A percentile compares a stretch with the other conserved stretches of the same genome.
Evolutionary conservation across 257 asterid genomes (phyloP).

Genomic region (Jacaranda copaia): DNA sequence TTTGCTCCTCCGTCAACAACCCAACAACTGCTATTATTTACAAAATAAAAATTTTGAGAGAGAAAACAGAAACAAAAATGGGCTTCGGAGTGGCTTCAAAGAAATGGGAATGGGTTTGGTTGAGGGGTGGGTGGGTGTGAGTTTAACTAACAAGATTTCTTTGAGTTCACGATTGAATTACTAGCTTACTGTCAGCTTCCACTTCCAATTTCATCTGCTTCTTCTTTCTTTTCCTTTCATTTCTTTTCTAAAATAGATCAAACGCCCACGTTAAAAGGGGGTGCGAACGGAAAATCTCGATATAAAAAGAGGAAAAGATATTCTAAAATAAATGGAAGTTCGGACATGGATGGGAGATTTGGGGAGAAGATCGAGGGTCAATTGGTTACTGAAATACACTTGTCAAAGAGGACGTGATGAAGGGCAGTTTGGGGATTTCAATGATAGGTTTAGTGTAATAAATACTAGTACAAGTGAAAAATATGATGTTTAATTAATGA

Average conservation of each 20-base stretch:
- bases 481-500: constrained; percentile 27
- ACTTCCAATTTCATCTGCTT: constrained; percentile 41
- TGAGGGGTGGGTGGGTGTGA: constrained; percentile 35
- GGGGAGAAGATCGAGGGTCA: constrained; percentile 45
- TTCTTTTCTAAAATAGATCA: constrained; percentile 7
- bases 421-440: constrained; percentile 39
- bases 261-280: constrained; percentile 29
- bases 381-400: constrained; percentile 18
- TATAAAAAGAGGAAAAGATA: neutral
- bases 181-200: constrained; percentile 51
- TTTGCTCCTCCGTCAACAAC: constrained; percentile 29
- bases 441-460: neutral
- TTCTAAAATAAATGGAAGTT: constrained; percentile 21
- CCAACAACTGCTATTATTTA: constrained; percentile 31
- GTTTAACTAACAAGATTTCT: constrained; percentile 52
- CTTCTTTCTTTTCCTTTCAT: neutral
- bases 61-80: neutral
- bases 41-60: constrained; percentile 28
- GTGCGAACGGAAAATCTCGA: constrained; percentile 1
- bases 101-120: constrained; percentile 41
- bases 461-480: neutral
- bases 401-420: constrained; percentile 19
- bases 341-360: constrained; percentile 39
- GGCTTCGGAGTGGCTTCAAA: constrained; percentile 45
- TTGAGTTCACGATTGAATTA: constrained; percentile 62